Conservation (phyloP, 2,329 filamentous ascomycete genomes). For the Apiospora saccharicola region DNA sequence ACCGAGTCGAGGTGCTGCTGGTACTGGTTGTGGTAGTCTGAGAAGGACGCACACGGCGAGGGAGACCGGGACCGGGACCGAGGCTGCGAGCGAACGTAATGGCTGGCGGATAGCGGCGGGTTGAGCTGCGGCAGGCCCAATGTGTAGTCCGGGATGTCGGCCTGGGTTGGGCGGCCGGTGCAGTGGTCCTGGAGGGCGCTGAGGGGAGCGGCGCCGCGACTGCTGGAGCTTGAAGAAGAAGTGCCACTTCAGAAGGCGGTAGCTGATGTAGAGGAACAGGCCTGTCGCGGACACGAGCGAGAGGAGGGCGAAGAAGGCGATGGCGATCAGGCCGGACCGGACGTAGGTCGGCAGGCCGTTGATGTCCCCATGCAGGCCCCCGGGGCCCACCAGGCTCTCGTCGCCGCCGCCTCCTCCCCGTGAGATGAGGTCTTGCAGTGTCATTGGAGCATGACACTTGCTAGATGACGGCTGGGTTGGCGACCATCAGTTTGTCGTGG, state of each 20-base stretch:
- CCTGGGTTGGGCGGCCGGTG: not conserved
- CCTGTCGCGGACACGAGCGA: conserved; percentile 25
- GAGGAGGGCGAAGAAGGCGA: conserved; percentile 27
- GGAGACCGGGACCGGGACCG: not conserved
- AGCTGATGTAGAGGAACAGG: conserved; percentile 28
- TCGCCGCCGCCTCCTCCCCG: not conserved
- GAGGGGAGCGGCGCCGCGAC: not conserved
- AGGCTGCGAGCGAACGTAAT: not conserved
- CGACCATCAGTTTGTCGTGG: not conserved
- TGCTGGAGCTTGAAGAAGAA: conserved; percentile 32
- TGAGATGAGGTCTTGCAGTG: not conserved
- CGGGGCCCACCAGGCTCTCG: not conserved
- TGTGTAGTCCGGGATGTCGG: conserved; percentile 13
- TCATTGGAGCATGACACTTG: not conserved
- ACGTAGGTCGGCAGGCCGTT: not conserved
- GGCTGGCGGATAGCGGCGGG: not conserved
- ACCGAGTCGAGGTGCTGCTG: not conserved
- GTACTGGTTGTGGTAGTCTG: conserved; percentile 11
- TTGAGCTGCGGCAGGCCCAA: not conserved
- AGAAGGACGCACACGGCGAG: not conserved
- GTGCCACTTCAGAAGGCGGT: conserved; percentile 29
- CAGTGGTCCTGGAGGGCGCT: not conserved
- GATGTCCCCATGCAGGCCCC: not conserved
- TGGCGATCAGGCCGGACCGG: conserved; percentile 29
- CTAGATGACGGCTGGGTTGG: not conserved